Evolutionary conservation across 1,139 yeast genomes (phyloP).

Genomic region (Suhomyces panamericanus): DNA sequence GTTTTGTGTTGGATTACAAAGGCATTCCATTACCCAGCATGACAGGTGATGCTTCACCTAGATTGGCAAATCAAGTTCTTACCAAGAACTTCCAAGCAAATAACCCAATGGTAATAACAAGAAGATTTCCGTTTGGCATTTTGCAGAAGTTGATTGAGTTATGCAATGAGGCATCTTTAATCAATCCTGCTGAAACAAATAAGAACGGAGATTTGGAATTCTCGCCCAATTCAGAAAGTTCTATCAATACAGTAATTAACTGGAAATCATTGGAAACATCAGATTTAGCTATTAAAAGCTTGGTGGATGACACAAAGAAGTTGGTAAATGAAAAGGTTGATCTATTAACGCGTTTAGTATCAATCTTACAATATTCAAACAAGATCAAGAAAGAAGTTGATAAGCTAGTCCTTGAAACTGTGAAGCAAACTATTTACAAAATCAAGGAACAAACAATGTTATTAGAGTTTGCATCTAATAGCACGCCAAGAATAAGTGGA

Average conservation of each 20-base stretch:
- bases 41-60: slow-evolving; percentile 22
- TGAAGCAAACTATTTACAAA: slow-evolving; percentile 60
- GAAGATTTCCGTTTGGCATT: slow-evolving; percentile 65
- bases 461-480: slow-evolving; percentile 18
- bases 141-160: slow-evolving; percentile 63
- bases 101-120: slow-evolving; percentile 23
- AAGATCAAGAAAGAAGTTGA: slow-evolving; percentile 83
- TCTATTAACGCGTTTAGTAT: slow-evolving; percentile 71
- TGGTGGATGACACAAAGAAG: slow-evolving; percentile 68
- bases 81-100: slow-evolving; percentile 15
- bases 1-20: slow-evolving; percentile 51
- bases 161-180: slow-evolving; percentile 73
- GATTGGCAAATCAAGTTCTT: slow-evolving; percentile 26
- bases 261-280: slow-evolving; percentile 60
- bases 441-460: slow-evolving; percentile 44
- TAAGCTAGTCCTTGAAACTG: slow-evolving; percentile 61
- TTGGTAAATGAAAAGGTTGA: slow-evolving; percentile 69
- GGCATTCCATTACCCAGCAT: slow-evolving; percentile 51
- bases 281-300: slow-evolving; percentile 61
- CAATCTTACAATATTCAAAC: slow-evolving; percentile 76
- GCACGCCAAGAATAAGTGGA: slow-evolving; percentile 12
- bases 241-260: slow-evolving; percentile 55
- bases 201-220: slow-evolving; percentile 40
- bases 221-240: slow-evolving; percentile 71
- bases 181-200: slow-evolving; percentile 58